A percentile compares a stretch with the other conserved stretches of the same genome.
Conservation (phyloP, 163 green algal species). For the Scenedesmus sp. region DNA sequence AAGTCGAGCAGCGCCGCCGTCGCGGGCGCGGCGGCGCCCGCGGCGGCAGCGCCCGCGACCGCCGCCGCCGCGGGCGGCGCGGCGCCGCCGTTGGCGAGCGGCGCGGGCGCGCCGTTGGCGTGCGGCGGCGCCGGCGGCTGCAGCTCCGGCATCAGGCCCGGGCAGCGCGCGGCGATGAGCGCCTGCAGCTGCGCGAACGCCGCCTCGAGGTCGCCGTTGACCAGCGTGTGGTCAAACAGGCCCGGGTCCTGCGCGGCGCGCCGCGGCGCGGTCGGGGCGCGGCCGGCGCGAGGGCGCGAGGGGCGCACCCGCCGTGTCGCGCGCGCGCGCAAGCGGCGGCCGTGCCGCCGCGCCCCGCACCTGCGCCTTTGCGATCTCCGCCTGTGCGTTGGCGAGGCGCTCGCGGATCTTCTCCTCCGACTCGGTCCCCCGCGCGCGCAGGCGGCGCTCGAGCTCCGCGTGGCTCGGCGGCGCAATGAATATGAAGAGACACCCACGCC, state of each 20-base stretch:
- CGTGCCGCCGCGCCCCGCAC: too few relatives aligned
- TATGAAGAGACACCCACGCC: conserved; percentile 83
- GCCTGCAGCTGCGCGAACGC: conserved; percentile 43
- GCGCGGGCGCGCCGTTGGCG: background rate
- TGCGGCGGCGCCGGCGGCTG: background rate
- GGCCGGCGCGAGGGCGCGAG: too few relatives aligned
- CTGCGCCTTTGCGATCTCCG: conserved; percentile 81
- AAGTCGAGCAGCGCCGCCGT: conserved; percentile 36
- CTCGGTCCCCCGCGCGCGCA: conserved; percentile 92
- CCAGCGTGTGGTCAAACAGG: conserved; percentile 91
- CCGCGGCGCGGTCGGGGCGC: too few relatives aligned
- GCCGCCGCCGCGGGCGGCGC: background rate
- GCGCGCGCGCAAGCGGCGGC: too few relatives aligned
- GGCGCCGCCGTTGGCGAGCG: background rate
- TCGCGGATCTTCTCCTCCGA: conserved; percentile 84
- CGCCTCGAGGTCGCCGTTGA: conserved; percentile 90
- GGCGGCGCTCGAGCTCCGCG: conserved; percentile 89
- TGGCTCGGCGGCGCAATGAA: conserved; percentile 93
- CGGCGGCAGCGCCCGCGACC: background rate
- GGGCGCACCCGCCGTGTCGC: too few relatives aligned
- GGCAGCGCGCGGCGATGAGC: conserved; percentile 3
- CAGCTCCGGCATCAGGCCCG: background rate
- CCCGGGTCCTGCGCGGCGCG: conserved; percentile 64
- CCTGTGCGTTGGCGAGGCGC: conserved; percentile 79
- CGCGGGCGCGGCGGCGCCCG: background rate